Evolutionary conservation across 148 eudicot genomes (phyloP), one percentile per base, ranked within the genome.

Genomic region (Polygonum maritimum): DNA sequence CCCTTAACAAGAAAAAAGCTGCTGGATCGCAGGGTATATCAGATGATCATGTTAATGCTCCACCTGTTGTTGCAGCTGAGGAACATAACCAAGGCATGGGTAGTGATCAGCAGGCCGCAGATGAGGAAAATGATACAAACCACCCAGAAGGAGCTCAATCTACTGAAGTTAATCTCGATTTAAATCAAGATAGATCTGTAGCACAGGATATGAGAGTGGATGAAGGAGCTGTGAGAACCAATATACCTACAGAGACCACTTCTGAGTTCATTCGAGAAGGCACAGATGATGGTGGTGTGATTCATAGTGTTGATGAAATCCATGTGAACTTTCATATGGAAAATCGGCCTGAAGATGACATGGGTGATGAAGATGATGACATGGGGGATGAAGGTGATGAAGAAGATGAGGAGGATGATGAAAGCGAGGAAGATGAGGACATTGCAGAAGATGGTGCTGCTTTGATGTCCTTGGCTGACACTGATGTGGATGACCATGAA

Each of bases 281-380:
- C 75, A 88, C 89, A 86, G 96, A 92, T 81, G 93, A 85, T 48
- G 89, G 84, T 77, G 91, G 85, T 70, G 80, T 84, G 67, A 70
- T 92, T 78, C 87, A 83, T 57, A 78, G 80, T 74, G 75, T 71
- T 52, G 89, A 86, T 62, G 87, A 79, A 78, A 87, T 89, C 72
- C 88, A 84, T 79, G 88, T 94, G 91, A 84, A 84, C 62, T 94
- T 92, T 71, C 97, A 85, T 86, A 92, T 92, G 70, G 92, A 90
- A 81, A 87, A 88, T 81, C 90, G 82, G 78, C 89, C 79, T 70
- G 93, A 85, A 80, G 89, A 90, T 72, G 97, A 92, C 77, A 84
- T 89, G 83, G 94, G 85, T 79, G 98, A 92, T 72, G 98, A 90
- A 73, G 98, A 90, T 81, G 97, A 95, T 85, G 98, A 92, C 78